These are phyloP conservation scores for Fusarium haematococcum DNA, from an alignment of 2,329 filamentous ascomycete genomes.

Conservation along the genomic window DNA sequence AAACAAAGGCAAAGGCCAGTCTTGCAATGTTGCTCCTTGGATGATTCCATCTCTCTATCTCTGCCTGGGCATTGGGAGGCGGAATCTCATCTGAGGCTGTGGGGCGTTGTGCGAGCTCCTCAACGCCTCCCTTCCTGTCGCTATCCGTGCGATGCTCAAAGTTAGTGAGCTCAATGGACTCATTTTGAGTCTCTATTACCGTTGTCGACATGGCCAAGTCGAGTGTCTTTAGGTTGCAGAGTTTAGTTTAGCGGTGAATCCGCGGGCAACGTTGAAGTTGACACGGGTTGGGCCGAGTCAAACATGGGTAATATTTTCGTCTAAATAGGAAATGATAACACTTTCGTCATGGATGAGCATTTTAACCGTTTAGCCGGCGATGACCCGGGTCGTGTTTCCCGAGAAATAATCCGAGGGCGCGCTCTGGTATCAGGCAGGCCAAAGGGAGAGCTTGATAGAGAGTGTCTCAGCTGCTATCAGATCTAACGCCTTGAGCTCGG, in stretches of 20 bases:
- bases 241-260: neutral
- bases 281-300: neutral
- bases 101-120: neutral
- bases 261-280: neutral
- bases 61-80: constrained; percentile 43
- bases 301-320: neutral
- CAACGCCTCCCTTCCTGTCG: constrained; percentile 5
- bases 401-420: neutral
- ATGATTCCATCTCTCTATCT: constrained; percentile 52
- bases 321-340: neutral
- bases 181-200: constrained; percentile 14
- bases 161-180: constrained; percentile 23
- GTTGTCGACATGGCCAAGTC: constrained; percentile 22
- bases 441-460: neutral
- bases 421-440: neutral
- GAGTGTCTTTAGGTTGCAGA: neutral
- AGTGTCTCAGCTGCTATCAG: neutral
- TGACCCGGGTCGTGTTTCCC: neutral
- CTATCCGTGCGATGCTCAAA: neutral
- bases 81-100: constrained; percentile 23
- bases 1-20: constrained; percentile 62
- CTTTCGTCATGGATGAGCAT: neutral
- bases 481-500: neutral
- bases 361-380: constrained; percentile 3
- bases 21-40: constrained; percentile 48